Conservation (phyloP, 2,329 filamentous ascomycete species). For the Aspergillus novofumigatus region DNA sequence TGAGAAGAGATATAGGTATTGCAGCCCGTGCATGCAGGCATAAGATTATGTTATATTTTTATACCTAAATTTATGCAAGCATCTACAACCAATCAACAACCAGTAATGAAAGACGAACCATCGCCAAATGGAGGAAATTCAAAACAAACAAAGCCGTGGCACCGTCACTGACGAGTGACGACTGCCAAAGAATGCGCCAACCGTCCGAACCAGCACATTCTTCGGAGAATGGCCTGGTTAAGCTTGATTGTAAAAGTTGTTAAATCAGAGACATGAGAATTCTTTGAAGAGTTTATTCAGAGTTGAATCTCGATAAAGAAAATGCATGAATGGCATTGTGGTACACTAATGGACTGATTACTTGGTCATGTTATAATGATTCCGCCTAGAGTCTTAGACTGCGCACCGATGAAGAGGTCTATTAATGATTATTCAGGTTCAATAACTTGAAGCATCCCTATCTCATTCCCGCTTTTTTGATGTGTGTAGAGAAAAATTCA, state of each 20-base stretch:
- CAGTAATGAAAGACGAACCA: background rate
- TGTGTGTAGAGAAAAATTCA: background rate
- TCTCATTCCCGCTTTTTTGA: background rate
- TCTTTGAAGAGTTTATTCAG: background rate
- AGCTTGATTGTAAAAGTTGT: background rate
- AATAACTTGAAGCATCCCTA: background rate
- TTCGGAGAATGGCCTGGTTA: background rate
- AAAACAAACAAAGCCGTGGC: background rate
- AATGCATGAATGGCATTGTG: background rate
- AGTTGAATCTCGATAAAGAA: background rate
- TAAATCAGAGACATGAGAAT: background rate
- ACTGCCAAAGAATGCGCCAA: background rate
- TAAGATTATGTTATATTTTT: background rate
- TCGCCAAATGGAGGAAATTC: slow-evolving; percentile 12
- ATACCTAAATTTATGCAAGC: background rate
- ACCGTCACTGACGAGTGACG: background rate
- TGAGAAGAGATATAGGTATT: background rate
- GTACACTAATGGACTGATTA: background rate
- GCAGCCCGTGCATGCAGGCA: background rate
- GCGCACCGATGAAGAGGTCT: background rate
- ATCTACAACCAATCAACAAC: background rate
- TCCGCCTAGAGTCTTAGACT: background rate
- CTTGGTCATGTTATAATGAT: too few relatives aligned
- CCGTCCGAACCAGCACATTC: background rate
- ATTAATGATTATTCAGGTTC: background rate